These are phyloP conservation scores for Candida koratica DNA, from an alignment of 805 yeast genomes.

Conservation along the genomic window DNA sequence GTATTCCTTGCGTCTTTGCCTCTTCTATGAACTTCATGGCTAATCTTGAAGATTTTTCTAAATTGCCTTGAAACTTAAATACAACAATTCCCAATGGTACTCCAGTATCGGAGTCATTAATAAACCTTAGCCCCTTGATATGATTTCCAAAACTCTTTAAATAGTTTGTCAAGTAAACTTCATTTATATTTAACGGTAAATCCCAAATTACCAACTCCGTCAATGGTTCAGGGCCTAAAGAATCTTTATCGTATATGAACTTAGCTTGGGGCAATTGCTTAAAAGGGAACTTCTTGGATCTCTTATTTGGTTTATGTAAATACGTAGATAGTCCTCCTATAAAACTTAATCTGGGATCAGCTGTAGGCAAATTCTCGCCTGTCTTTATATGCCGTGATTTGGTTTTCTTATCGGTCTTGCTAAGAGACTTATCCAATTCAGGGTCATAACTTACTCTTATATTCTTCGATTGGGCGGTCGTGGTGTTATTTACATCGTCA, in stretches of 20 bases:
- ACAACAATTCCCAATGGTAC: constrained; percentile 73
- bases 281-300: constrained; percentile 38
- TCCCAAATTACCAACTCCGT: constrained; percentile 69
- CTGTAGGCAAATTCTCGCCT: constrained; percentile 19
- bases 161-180: constrained; percentile 44
- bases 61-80: constrained; percentile 55
- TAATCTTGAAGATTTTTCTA: constrained; percentile 41
- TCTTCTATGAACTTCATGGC: constrained; percentile 31
- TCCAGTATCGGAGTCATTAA: constrained; percentile 71
- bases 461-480: constrained; percentile 22
- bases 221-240: constrained; percentile 72
- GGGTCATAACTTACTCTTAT: constrained; percentile 51
- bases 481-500: too few species aligned
- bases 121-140: constrained; percentile 52
- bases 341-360: constrained; percentile 41
- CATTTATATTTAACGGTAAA: constrained; percentile 51
- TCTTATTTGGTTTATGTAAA: constrained; percentile 36
- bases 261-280: constrained; percentile 41
- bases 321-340: constrained; percentile 21
- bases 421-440: constrained; percentile 33
- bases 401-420: constrained; percentile 28
- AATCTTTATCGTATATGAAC: constrained; percentile 59
- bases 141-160: constrained; percentile 59
- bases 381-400: constrained; percentile 40
- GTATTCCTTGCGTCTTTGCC: constrained; percentile 29